A percentile compares a stretch with the other conserved stretches of the same genome.
These are phyloP conservation scores for Imleria badia DNA, from an alignment of 768 basidiomycete genomes.

Conservation along the genomic window DNA sequence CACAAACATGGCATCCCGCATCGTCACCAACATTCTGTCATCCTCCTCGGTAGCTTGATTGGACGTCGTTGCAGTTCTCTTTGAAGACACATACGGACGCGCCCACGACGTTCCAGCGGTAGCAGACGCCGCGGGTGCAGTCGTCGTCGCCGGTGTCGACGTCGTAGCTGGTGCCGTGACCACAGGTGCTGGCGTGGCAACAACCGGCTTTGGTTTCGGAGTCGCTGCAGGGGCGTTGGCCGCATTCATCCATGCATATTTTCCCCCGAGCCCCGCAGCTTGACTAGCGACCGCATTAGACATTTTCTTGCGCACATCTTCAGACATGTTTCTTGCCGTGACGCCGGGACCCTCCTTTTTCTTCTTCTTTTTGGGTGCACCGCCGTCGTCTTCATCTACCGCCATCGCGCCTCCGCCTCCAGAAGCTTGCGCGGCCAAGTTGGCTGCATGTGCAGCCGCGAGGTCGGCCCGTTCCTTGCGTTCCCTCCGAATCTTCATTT, in stretches of 20 bases:
- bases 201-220: conserved; percentile 37
- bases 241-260: conserved; percentile 88
- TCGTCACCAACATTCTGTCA: conserved; percentile 56
- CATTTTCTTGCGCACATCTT: conserved; percentile 90
- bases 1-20: conserved; percentile 84
- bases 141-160: conserved; percentile 32
- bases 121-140: conserved; percentile 31
- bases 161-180: conserved; percentile 25
- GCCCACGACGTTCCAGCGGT: conserved; percentile 48
- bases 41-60: conserved; percentile 52
- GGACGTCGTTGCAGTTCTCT: conserved; percentile 39
- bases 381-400: conserved; percentile 49
- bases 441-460: conserved; percentile 67
- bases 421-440: conserved; percentile 56
- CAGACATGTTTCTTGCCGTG: conserved; percentile 85
- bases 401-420: conserved; percentile 31
- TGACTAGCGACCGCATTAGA: conserved; percentile 87
- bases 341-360: conserved; percentile 84
- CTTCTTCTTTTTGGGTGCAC: conserved; percentile 72
- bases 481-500: conserved; percentile 69
- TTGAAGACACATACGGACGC: conserved; percentile 59
- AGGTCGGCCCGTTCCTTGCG: conserved; percentile 75
- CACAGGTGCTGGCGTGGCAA: conserved; percentile 34
- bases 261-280: conserved; percentile 80
- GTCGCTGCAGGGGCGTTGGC: conserved; percentile 46